Percentiles rank a stretch among this genome's conserved stretches.
These are phyloP conservation scores for Oligophagozyma castellii DNA, from an alignment of 1,139 yeast species.

Conservation along the genomic window DNA sequence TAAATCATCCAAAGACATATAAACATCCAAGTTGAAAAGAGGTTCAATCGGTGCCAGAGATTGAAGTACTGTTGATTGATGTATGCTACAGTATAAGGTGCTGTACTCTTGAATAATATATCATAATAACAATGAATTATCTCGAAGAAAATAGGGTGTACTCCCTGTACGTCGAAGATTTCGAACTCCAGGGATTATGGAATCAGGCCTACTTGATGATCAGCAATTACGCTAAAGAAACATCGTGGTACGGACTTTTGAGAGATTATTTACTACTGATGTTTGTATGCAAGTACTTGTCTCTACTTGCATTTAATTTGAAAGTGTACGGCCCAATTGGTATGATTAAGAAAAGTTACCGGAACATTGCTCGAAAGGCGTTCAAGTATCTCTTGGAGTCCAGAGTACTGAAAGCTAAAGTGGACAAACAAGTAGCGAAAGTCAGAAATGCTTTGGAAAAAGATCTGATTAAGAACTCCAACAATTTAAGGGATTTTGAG, in stretches of 20 bases:
- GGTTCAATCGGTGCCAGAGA: too few relatives aligned
- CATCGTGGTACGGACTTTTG: slow-evolving; percentile 11
- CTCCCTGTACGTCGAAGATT: too few relatives aligned
- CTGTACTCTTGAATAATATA: too few relatives aligned
- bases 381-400: slow-evolving; percentile 31
- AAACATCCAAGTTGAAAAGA: too few relatives aligned
- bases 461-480: slow-evolving; percentile 40
- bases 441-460: slow-evolving; percentile 39
- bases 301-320: slow-evolving; percentile 5
- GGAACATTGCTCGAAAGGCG: slow-evolving; percentile 12
- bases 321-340: slow-evolving; percentile 32
- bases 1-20: too few relatives aligned
- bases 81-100: too few relatives aligned
- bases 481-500: slow-evolving; percentile 32
- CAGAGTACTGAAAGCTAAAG: slow-evolving; percentile 43
- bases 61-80: too few relatives aligned
- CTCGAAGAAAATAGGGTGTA: too few relatives aligned
- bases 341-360: slow-evolving; percentile 13
- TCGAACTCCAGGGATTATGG: not conserved
- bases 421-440: slow-evolving; percentile 44
- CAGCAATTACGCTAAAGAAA: slow-evolving; percentile 4
- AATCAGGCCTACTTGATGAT: too few relatives aligned
- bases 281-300: slow-evolving; percentile 7
- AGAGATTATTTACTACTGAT: slow-evolving; percentile 12
- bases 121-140: too few relatives aligned